Conservation (phyloP, 306 rosid species). For the Datisca glomerata region DNA sequence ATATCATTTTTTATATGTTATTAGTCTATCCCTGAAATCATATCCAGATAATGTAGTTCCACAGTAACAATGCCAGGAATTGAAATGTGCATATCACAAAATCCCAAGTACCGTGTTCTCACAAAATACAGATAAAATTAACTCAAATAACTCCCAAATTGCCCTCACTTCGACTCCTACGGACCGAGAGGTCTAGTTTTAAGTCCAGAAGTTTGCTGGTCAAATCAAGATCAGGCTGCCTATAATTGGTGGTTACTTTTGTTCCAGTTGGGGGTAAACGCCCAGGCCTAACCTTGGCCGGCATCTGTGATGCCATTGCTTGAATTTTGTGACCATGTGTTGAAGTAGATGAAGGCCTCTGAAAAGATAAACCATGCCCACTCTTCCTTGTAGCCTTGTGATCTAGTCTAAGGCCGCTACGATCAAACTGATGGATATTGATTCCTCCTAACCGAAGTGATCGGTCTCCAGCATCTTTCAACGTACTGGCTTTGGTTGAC, state of each 20-base stretch:
- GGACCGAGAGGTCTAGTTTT: constrained; percentile 28
- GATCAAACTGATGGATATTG: constrained; percentile 60
- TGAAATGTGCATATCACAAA: too few relatives aligned
- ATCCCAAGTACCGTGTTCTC: too few relatives aligned
- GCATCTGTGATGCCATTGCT: constrained; percentile 22
- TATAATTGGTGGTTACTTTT: constrained; percentile 28
- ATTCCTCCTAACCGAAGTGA: constrained; percentile 59
- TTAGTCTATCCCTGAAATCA: too few relatives aligned
- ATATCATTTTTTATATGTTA: too few relatives aligned
- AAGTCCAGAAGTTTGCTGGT: constrained; percentile 23
- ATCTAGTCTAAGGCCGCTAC: constrained; percentile 51
- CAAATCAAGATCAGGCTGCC: constrained; percentile 23
- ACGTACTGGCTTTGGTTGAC: constrained; percentile 32
- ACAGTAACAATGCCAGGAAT: too few relatives aligned
- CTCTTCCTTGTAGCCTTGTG: constrained; percentile 52
- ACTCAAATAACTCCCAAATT: constrained; percentile 48
- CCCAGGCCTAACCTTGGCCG: constrained; percentile 38
- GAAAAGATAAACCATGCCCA: constrained; percentile 26
- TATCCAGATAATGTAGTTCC: too few relatives aligned
- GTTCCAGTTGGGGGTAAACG: constrained; percentile 46
- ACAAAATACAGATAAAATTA: constrained; percentile 2
- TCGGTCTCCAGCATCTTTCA: constrained; percentile 62
- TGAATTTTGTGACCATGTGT: constrained; percentile 30
- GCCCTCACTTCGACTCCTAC: constrained; percentile 75
- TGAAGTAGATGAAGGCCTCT: constrained; percentile 29